Conservation (phyloP, 2,329 filamentous ascomycete species). For the Penicillium italicum region DNA sequence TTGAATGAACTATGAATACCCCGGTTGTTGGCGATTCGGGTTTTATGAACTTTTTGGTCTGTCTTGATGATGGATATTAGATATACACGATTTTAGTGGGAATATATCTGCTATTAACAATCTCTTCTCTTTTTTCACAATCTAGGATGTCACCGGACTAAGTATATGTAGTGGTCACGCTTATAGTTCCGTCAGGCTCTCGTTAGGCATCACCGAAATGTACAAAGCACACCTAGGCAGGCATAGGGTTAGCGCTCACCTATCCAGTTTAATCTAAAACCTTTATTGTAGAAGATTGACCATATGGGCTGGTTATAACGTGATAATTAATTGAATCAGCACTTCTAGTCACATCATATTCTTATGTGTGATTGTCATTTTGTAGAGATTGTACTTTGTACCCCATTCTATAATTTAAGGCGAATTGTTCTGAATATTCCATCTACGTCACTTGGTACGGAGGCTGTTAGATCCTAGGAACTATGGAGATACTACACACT, state of each 20-base stretch:
- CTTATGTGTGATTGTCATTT: not conserved
- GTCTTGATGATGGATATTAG: constrained; percentile 19
- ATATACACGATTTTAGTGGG: constrained; percentile 14
- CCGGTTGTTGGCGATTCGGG: constrained; percentile 23
- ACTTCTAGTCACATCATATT: not conserved
- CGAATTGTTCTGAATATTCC: not conserved
- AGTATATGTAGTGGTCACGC: not conserved
- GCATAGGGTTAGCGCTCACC: not conserved
- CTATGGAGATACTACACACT: too few species aligned
- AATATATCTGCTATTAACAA: constrained; percentile 5
- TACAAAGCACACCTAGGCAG: not conserved
- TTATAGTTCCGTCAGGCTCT: not conserved
- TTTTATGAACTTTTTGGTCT: constrained; percentile 12
- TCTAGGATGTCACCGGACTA: not conserved
- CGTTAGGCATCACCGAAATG: not conserved
- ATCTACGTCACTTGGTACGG: not conserved
- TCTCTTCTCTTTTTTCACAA: not conserved
- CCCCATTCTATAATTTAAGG: not conserved
- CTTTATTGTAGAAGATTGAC: not conserved
- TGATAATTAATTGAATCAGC: not conserved
- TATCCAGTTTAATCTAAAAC: not conserved
- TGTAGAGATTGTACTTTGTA: not conserved
- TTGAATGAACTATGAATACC: constrained; percentile 32
- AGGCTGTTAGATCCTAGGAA: too few species aligned
- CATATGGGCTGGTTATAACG: not conserved